Conservation (phyloP, 305 asterid species). For the Plantago lanceolata region DNA sequence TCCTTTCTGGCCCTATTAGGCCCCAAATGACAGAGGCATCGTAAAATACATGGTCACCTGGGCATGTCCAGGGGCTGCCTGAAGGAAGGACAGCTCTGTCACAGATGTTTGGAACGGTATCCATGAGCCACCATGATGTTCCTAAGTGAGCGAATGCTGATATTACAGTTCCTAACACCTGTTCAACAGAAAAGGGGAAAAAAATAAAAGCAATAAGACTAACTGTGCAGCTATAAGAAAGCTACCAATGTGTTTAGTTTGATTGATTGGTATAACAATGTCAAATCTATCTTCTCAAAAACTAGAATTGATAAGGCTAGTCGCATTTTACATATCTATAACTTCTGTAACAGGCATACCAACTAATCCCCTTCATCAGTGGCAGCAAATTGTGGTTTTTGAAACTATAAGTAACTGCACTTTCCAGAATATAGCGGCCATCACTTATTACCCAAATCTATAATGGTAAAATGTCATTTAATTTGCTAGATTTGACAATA, state of each 20-base stretch:
- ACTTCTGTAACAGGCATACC: no score
- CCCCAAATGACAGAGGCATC: slow-evolving; percentile 97
- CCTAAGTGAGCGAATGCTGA: slow-evolving; percentile 75
- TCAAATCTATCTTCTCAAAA: background rate
- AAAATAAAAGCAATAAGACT: background rate
- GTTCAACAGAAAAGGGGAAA: slow-evolving; percentile 14
- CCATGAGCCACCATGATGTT: slow-evolving; percentile 98
- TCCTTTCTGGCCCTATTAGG: slow-evolving; percentile 74
- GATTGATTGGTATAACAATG: no score
- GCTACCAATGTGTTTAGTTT: no score
- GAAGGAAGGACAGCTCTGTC: slow-evolving; percentile 64
- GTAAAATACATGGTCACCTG: slow-evolving; percentile 81
- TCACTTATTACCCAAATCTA: background rate
- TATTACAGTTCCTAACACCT: slow-evolving; percentile 78
- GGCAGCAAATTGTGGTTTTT: no score
- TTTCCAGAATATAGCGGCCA: background rate
- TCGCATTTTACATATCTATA: no score
- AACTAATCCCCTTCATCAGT: no score
- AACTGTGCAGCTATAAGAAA: background rate
- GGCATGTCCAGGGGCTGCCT: slow-evolving; percentile 97
- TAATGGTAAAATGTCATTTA: background rate
- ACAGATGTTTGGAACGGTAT: slow-evolving; percentile 72
- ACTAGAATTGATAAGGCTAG: no score
- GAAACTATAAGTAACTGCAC: no score
- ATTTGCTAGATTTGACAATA: no score